Base-by-base conservation (phyloP, 176 grass and related monocot genomes). In the Carex scoparia region DNA sequence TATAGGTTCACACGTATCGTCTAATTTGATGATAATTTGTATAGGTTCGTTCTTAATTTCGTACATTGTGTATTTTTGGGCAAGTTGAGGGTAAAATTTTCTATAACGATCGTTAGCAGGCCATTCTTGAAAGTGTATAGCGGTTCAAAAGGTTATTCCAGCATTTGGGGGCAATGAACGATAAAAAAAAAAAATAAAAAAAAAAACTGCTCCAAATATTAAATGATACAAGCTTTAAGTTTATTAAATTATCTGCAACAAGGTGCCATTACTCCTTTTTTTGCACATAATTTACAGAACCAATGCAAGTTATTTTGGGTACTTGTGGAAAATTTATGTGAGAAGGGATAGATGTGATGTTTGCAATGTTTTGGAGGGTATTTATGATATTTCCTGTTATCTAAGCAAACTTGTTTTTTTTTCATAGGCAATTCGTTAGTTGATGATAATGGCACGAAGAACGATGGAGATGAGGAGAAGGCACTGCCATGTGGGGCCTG, bases 401-500 rank as follows among this genome's bases (percentile, higher is more conserved):
- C 27, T 79, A 79, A 57, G 28, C 11, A 1, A 2, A 57, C 49
- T 33, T 78, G n/a, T 78, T 55, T 58, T 78, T 55, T 58, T 56
- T 78, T 19, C 57, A 57, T 16, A 58, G 74, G 53, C 11, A 58
- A 51, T 79, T 53, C 28, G 55, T 58, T 57, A 79, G 30, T 79
- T 46, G 65, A 54, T 18, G 63, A 83, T 53, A 33, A 83, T 53
- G 63, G 42, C 81, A 54, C 13, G 27, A 57, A 83, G 31, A 69
- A 83, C 8, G 46, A 53, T 19, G 49, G 65, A 53, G 27, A 83
- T 18, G 62, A 10, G 4, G 40, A 53, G 2, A 83, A 83, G 46
- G 13, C 14, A 2, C n/a, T 83, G 42, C 63, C 81, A 32, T 83
- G 81, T 53, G 81, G 56, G 42, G 81, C 81, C 27, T 95, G 95